Percentiles rank a stretch among this genome's conserved stretches.
Evolutionary conservation across 2,329 filamentous ascomycete species (phyloP).

Genomic region (Colletotrichum abscissum): DNA sequence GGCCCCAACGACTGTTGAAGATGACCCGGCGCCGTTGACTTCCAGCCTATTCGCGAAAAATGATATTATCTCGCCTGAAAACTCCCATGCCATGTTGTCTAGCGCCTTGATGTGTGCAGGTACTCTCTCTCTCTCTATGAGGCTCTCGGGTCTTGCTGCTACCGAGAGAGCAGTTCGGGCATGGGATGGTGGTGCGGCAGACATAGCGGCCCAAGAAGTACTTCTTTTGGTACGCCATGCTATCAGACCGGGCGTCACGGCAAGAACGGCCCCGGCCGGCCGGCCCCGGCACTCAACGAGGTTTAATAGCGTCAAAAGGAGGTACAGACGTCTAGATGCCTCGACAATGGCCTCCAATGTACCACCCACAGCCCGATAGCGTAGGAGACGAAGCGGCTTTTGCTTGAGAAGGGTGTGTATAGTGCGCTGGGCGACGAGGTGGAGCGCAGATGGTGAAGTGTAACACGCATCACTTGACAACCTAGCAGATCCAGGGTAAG

Average conservation of each 20-base stretch:
- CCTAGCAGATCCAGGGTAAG: neutral
- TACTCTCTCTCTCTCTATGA: neutral
- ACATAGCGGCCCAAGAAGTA: neutral
- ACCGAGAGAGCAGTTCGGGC: neutral
- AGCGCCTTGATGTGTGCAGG: neutral
- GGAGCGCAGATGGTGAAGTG: neutral
- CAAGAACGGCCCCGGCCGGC: slow-evolving; percentile 6
- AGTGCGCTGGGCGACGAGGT: neutral
- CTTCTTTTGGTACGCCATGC: neutral
- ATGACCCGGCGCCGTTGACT: neutral
- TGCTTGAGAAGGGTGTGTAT: neutral
- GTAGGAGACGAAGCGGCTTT: neutral
- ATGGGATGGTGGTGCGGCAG: neutral
- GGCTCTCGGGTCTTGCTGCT: neutral
- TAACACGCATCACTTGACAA: neutral
- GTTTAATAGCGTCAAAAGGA: neutral
- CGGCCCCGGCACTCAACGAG: slow-evolving; percentile 8
- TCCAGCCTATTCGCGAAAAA: neutral
- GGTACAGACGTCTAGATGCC: neutral
- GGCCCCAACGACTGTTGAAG: neutral
- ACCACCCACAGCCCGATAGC: neutral
- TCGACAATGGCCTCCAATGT: neutral
- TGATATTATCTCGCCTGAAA: too few species aligned
- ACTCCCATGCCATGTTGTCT: neutral
- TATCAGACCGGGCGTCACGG: neutral